Evolutionary conservation across 2,329 filamentous ascomycete species (phyloP), one percentile per base, ranked within the genome.

Genomic region (Colletotrichum sp.): DNA sequence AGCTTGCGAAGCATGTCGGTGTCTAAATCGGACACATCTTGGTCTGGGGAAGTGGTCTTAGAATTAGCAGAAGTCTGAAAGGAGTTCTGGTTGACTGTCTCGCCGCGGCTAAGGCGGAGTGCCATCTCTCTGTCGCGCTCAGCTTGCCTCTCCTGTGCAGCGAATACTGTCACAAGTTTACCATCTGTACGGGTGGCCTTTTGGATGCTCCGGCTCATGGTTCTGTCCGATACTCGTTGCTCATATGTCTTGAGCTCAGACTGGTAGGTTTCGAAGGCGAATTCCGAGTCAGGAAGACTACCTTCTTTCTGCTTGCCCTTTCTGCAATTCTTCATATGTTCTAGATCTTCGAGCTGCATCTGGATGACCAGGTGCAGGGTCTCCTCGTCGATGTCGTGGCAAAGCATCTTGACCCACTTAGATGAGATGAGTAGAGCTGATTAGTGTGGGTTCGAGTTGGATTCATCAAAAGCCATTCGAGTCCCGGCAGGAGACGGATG

Each of bases 101-200:
- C 55, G 24, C 34, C 39, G 65, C 65, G 26, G 18, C n/a, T 30
- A 18, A 71, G 68, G 21, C 26, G 21, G 3, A 71, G 10, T n/a
- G 72, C 72, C 2, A 24, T 32, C 32, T 71, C 14, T 28, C 60
- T 64, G 24, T 74, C 72, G 10, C 26, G 60, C 10, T 24, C 26
- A 14, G 67, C 60, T 26, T 74, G 72, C 14, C 48, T 32, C 48
- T 74, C 72, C 43, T 70, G 59, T 6, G 30, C 32, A 9, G 13
- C 30, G 12, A 71, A 36, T 10, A n/a, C n/a, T 12, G 2, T n/a
- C 16, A 74, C 52, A 21, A 71, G 14, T 18, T n/a, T n/a, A 7
- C 60, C 60, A 30, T 86, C 67, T 26, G 28, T 14, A 10, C 13
- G 86, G 4, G 77, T 72, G 2, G 79, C 77, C n/a, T 69, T 74